phyloP scores from a whole-genome alignment of 352 stramenopile species.

The Phytophthora sojae region DNA sequence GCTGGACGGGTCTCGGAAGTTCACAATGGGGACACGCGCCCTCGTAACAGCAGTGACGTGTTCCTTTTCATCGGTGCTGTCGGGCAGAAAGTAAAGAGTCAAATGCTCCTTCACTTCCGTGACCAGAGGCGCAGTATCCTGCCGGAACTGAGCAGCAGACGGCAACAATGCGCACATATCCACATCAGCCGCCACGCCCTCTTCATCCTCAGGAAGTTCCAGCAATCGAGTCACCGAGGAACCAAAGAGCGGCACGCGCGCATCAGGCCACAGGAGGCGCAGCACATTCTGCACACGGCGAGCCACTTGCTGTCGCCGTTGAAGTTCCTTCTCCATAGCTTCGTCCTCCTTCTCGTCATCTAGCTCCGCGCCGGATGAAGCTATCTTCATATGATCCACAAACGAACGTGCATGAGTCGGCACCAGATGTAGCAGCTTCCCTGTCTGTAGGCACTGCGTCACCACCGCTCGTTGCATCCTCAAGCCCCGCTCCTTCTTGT shows the following conservation, averaged over 20 bases:
- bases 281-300: conserved; percentile 52
- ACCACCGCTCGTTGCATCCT: conserved; percentile 61
- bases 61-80: conserved; percentile 16
- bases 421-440: conserved; percentile 52
- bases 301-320: conserved; percentile 43
- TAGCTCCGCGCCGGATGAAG: not conserved
- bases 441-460: conserved; percentile 39
- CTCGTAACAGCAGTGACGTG: conserved; percentile 35
- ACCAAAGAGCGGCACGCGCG: conserved; percentile 68
- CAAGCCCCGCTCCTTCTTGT: conserved; percentile 42
- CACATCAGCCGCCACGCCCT: conserved; percentile 45
- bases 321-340: conserved; percentile 25
- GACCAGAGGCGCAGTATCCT: conserved; percentile 59
- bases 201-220: not conserved
- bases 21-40: conserved; percentile 78
- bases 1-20: conserved; percentile 52
- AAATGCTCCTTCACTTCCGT: conserved; percentile 80
- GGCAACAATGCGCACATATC: conserved; percentile 80
- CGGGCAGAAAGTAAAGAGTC: conserved; percentile 52
- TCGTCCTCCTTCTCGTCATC: not conserved
- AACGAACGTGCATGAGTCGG: conserved; percentile 36
- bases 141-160: conserved; percentile 52
- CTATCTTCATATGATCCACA: conserved; percentile 3
- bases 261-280: conserved; percentile 72
- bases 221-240: conserved; percentile 69